Evolutionary conservation across 306 rosid genomes (phyloP).

Genomic region (Corylus avellana): DNA sequence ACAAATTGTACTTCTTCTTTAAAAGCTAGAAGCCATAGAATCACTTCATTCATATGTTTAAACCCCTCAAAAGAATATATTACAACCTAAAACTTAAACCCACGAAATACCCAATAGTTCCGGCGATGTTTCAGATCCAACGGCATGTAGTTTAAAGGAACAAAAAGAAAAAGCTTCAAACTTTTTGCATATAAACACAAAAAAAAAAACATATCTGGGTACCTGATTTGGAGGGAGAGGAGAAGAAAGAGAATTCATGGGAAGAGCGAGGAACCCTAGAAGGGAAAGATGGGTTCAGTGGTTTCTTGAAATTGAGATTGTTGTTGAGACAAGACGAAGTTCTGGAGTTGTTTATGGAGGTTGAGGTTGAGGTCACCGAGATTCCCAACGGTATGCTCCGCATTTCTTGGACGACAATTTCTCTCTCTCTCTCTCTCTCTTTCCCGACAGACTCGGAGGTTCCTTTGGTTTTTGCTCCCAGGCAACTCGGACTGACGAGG

Average conservation of each 20-base stretch:
- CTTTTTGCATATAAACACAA: not conserved
- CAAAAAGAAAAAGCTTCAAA: not conserved
- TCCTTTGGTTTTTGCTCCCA: not conserved
- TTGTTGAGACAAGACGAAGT: slow-evolving; percentile 33
- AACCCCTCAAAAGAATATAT: not conserved
- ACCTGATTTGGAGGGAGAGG: slow-evolving; percentile 69
- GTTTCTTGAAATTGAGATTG: slow-evolving; percentile 37
- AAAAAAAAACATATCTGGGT: not conserved
- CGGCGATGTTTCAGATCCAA: slow-evolving; percentile 3
- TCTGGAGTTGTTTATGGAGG: slow-evolving; percentile 47
- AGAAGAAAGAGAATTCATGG: slow-evolving; percentile 41
- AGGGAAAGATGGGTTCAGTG: slow-evolving; percentile 25
- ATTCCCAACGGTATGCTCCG: slow-evolving; percentile 76
- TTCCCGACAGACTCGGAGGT: slow-evolving; percentile 25
- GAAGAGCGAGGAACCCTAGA: slow-evolving; percentile 43
- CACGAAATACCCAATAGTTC: slow-evolving; percentile 5
- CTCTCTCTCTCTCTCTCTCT: not conserved
- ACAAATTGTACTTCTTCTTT: not conserved
- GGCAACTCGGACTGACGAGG: not conserved
- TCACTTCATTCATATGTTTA: not conserved
- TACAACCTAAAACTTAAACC: slow-evolving; percentile 3
- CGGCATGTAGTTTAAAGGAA: not conserved
- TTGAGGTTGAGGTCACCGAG: slow-evolving; percentile 52
- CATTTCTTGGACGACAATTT: slow-evolving; percentile 52
- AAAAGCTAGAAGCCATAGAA: not conserved